phyloP scores from a whole-genome alignment of 2,329 filamentous ascomycete species.

The Diaporthe citrichinensis region DNA sequence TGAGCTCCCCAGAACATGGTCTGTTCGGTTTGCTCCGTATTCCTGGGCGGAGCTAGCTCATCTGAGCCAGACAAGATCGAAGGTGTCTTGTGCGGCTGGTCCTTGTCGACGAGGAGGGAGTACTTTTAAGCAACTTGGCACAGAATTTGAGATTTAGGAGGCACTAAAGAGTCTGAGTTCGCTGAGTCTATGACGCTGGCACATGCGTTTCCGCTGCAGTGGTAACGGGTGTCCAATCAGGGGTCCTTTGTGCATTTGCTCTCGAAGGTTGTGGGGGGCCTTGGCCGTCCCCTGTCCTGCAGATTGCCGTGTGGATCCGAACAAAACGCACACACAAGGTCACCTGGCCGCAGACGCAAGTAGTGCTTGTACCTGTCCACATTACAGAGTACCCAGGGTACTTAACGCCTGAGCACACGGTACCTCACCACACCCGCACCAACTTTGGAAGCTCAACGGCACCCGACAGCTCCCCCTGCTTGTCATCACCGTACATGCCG shows the following conservation, averaged over 20 bases:
- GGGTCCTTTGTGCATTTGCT: constrained; percentile 4
- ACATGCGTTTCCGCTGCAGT: constrained; percentile 30
- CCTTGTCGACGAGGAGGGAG: not conserved
- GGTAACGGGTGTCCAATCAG: constrained; percentile 26
- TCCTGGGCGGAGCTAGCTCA: not conserved
- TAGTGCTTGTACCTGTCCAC: not conserved
- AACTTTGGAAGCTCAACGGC: constrained; percentile 1
- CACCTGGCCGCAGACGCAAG: not conserved
- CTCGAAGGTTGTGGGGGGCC: constrained; percentile 2
- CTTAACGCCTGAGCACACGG: not conserved
- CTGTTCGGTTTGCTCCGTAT: too few relatives aligned
- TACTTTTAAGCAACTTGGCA: too few relatives aligned
- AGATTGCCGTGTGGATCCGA: constrained; percentile 29
- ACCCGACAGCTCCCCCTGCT: not conserved
- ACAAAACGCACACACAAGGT: not conserved
- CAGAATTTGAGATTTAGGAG: too few relatives aligned
- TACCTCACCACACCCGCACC: not conserved
- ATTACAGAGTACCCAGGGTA: not conserved
- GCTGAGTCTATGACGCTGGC: constrained; percentile 32
- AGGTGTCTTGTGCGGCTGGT: not conserved
- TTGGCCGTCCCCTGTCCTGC: constrained; percentile 2
- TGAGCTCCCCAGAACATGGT: not conserved
- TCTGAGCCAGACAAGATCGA: too few relatives aligned
- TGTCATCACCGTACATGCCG: not conserved
- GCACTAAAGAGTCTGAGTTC: too few relatives aligned